Evolutionary conservation across 306 rosid species (phyloP), one percentile per base, ranked within the genome.

Genomic region (Abrus pulchellus): DNA sequence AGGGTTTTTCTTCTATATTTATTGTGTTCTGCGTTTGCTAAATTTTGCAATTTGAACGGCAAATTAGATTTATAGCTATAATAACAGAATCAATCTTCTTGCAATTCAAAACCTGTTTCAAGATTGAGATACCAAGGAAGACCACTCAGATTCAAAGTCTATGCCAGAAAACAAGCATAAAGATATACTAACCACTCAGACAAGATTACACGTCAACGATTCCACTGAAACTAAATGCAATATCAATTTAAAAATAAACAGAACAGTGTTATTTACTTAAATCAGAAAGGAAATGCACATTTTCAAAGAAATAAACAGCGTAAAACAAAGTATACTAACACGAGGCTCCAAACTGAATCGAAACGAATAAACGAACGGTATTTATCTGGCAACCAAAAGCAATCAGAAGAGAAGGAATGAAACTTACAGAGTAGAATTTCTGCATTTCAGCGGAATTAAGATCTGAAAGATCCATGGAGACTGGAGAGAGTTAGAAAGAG

Each of bases 381-480:
- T 47, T 0, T 20, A 73, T 33, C 48, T 38, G 13, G 56, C 12
- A 72, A 56, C 55, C n/a, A 75, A 80, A 76, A 14, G 13, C 1
- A 33, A 28, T 52, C 43, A 28, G 27, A 49, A 0, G n/a, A 8
- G 13, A 56, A 44, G 29, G 28, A 78, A 60, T 61, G 1, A 60
- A 49, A 83, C 93, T 86, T 86, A 95, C 99, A 12, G 86, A 83
- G 80, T 92, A 92, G 52, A 95, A 87, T 1, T 73, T 86, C 83
- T 90, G 88, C 68, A 95, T 57, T 53, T 95, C 99, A 20, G 93
- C 60, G 29, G 87, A 85, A 73, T 87, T 87, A 4, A 89, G 75
- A 1, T 82, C 61, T 48, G 97, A 92, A 68, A 89, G 85, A 86
- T 95, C 99, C 99, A 95, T 95, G 82, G 65, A 20, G 73, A 81